Conservation (phyloP, 345 rosid species). For the Sisymbrium altissimum region DNA sequence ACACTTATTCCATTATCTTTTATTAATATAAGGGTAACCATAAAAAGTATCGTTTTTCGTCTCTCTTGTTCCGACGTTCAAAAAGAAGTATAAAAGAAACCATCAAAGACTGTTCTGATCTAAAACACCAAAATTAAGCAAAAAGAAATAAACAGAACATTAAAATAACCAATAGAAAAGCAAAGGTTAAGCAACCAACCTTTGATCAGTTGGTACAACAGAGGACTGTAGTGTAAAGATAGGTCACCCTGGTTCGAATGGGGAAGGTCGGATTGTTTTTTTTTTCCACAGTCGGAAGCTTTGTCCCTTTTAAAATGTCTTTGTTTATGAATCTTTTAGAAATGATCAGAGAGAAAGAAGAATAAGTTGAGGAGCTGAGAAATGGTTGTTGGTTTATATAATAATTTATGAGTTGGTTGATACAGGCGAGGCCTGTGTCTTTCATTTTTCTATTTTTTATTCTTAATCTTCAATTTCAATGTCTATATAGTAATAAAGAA, state of each 20-base stretch:
- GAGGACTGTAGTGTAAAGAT: constrained; percentile 59
- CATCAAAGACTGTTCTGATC: not conserved
- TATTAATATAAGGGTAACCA: not conserved
- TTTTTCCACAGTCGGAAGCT: not conserved
- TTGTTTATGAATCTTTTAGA: not conserved
- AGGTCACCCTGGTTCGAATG: not conserved
- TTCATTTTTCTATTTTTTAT: not conserved
- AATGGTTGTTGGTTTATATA: constrained; percentile 32
- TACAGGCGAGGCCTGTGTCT: constrained; percentile 22
- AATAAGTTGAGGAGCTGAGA: constrained; percentile 17
- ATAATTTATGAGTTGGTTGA: constrained; percentile 24
- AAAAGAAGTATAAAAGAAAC: not conserved
- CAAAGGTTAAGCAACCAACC: constrained; percentile 43
- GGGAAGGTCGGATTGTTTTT: not conserved
- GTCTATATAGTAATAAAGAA: not conserved
- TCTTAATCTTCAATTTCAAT: not conserved
- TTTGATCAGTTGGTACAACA: constrained; percentile 85
- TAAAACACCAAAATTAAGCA: not conserved
- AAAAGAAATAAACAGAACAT: not conserved
- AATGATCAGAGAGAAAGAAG: constrained; percentile 17
- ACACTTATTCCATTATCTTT: constrained; percentile 1
- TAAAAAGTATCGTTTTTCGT: not conserved
- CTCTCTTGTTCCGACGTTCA: not conserved
- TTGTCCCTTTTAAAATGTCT: not conserved
- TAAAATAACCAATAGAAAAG: not conserved